Percentiles rank a stretch among this genome's conserved stretches.
Evolutionary conservation across 768 basidiomycete genomes (phyloP).

Genomic region (Hygrocybe punicea): DNA sequence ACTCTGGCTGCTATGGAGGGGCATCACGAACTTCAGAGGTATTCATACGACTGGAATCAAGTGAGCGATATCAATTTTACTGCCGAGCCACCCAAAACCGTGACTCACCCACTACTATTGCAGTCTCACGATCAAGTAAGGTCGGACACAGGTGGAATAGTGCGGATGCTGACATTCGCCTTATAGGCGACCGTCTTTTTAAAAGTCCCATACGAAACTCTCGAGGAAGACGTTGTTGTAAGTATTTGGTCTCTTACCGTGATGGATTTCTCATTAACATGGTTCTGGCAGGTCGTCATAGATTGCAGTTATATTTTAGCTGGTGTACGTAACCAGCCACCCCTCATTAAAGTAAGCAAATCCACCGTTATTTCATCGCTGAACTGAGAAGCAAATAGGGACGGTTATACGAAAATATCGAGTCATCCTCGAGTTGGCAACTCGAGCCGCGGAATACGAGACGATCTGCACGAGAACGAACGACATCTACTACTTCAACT

Average conservation of each 20-base stretch:
- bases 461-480: slow-evolving; percentile 62
- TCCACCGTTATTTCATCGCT: neutral
- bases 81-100: slow-evolving; percentile 8
- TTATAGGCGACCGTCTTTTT: slow-evolving; percentile 71
- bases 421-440: slow-evolving; percentile 72
- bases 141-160: slow-evolving; percentile 7
- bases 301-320: slow-evolving; percentile 71
- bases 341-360: slow-evolving; percentile 66
- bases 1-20: neutral
- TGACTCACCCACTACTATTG: slow-evolving; percentile 10
- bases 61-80: slow-evolving; percentile 38
- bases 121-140: slow-evolving; percentile 85
- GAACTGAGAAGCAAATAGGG: slow-evolving; percentile 44
- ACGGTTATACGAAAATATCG: slow-evolving; percentile 66
- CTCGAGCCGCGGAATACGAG: slow-evolving; percentile 63
- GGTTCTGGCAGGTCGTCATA: slow-evolving; percentile 60
- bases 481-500: slow-evolving; percentile 71
- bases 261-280: neutral
- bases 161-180: slow-evolving; percentile 15
- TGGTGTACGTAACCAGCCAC: slow-evolving; percentile 64
- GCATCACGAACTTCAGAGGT: slow-evolving; percentile 28
- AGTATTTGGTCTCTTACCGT: slow-evolving; percentile 19
- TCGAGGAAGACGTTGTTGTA: slow-evolving; percentile 69
- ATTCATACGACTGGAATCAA: slow-evolving; percentile 83
- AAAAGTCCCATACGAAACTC: slow-evolving; percentile 66